Base-by-base conservation (phyloP, 2,329 filamentous ascomycete species). In the Chrysoporthe deuterocubensis region DNA sequence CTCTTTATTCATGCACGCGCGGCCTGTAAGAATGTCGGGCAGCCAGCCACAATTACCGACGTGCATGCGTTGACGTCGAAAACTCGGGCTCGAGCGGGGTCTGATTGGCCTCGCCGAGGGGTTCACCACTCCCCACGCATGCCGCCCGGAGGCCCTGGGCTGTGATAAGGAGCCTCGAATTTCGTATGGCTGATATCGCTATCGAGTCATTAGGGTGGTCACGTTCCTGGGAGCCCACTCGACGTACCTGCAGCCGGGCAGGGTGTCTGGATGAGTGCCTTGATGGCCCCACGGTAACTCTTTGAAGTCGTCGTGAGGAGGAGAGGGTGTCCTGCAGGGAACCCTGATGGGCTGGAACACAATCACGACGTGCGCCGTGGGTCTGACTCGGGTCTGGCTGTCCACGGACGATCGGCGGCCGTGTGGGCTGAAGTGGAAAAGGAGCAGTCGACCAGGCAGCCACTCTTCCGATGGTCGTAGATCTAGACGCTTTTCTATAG, bases 171-270 rank as follows among this genome's bases (percentile, higher is more conserved):
- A n/a, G 21, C 50, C 50, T 32, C 26, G 50, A 34, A 34, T 4
- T 26, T 32, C 50, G 26, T 54, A 54, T 54, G 26, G 26, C 50
- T 54, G 48, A 11, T 52, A 50, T 43, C n/a, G 21, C 13, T 34
- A n/a, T 48, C n/a, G 44, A 37, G n/a, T 42, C 42, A 52, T 9
- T 14, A 32, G 37, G 18, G 9, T 40, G 26, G 34, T 57, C 40
- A 26, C 43, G 14, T 40, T 54, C 43, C 65, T 34, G 52, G 37
- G 43, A 64, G 46, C 61, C 62, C 60, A 67, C 61, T 69, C 61
- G 65, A 61, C 62, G 67, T 67, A 69, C 67, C 67, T 69, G 67
- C 67, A 69, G 67, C 67, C 60, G 21, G 50, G 42, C 21, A 46
- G 59, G 43, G 59, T 34, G 59, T 44, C 21, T n/a, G 43, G 2